Evolutionary conservation across 257 asterid species (phyloP).

Genomic region (Ilex aquifolium): DNA sequence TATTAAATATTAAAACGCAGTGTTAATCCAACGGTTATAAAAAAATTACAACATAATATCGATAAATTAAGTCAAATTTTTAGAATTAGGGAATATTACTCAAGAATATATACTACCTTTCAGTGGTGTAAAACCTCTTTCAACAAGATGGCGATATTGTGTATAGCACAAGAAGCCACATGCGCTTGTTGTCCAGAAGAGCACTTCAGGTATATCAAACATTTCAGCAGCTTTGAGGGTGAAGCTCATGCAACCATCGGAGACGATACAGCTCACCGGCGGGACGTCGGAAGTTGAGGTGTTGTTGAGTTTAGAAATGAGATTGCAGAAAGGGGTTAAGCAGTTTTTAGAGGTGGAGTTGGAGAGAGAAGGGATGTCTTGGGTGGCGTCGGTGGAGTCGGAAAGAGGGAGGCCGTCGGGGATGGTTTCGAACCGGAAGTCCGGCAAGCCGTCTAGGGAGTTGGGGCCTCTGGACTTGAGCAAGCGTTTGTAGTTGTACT

Average conservation of each 20-base stretch:
- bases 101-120: constrained; percentile 23
- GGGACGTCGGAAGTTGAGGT: constrained; percentile 14
- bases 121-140: constrained; percentile 41
- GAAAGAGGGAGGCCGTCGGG: constrained; percentile 28
- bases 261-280: constrained; percentile 42
- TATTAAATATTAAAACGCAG: too few species aligned
- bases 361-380: constrained; percentile 32
- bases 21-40: too few species aligned
- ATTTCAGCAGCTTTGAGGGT: constrained; percentile 39
- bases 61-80: too few species aligned
- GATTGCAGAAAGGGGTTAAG: constrained; percentile 38
- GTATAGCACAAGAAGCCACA: constrained; percentile 37
- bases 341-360: constrained; percentile 33
- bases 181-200: constrained; percentile 49
- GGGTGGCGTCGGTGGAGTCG: constrained; percentile 19
- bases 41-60: too few species aligned
- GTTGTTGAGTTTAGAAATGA: constrained; percentile 25
- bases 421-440: constrained; percentile 16
- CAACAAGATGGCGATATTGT: constrained; percentile 27
- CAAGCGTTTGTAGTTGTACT: constrained; percentile 22
- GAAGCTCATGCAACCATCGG: constrained; percentile 47
- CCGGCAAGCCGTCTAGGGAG: constrained; percentile 13
- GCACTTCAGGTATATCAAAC: constrained; percentile 40
- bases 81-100: too few species aligned
- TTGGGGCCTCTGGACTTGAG: constrained; percentile 17